Evolutionary conservation across 768 basidiomycete species (phyloP).

Genomic region (Suillus subalutaceus): DNA sequence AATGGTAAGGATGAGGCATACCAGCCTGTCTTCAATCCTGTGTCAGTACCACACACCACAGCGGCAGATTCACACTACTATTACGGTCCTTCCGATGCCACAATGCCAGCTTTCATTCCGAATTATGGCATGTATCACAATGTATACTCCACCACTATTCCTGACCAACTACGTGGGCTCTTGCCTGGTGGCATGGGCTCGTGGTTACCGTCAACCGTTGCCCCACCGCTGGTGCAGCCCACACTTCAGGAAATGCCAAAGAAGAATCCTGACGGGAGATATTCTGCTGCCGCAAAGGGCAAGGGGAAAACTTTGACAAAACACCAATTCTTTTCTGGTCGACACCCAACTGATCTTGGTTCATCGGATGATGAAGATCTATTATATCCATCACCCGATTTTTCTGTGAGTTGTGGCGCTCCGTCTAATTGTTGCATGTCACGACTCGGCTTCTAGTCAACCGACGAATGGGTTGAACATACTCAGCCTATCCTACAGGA

Average conservation of each 20-base stretch:
- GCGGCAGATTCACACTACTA: no score
- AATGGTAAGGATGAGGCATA: neutral
- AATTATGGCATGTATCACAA: constrained; percentile 12
- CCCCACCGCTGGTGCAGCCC: constrained; percentile 21
- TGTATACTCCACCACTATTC: constrained; percentile 20
- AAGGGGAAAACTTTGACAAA: constrained; percentile 16
- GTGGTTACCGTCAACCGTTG: constrained; percentile 19
- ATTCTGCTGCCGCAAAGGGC: constrained; percentile 18
- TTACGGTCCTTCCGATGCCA: constrained; percentile 12
- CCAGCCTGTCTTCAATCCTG: neutral
- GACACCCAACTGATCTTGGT: neutral
- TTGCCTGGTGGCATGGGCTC: neutral
- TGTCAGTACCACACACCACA: neutral
- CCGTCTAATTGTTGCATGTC: neutral
- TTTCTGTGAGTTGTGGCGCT: neutral
- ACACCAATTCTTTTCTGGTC: neutral
- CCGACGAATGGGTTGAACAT: constrained; percentile 25
- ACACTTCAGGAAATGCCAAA: neutral
- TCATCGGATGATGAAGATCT: neutral
- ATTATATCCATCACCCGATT: neutral
- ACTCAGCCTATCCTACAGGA: constrained; percentile 27
- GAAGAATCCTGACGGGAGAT: constrained; percentile 5
- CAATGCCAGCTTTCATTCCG: neutral
- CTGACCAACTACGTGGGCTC: constrained; percentile 12
- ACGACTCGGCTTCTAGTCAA: constrained; percentile 15